phyloP scores from a whole-genome alignment of 768 basidiomycete genomes.

The Neoboletus subvelutipes region DNA sequence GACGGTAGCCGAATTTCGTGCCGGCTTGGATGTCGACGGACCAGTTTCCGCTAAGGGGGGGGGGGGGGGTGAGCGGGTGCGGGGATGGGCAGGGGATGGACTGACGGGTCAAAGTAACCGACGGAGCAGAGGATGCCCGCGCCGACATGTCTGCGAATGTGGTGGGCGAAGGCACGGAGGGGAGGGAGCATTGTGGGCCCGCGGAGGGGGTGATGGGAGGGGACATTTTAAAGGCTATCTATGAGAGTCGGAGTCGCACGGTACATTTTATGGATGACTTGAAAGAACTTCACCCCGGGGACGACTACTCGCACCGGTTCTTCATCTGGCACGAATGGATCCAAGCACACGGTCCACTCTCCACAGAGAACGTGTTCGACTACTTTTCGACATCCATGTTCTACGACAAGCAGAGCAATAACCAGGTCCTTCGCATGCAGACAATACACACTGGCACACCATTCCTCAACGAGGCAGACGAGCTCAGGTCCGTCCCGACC shows the following conservation, averaged over 20 bases:
- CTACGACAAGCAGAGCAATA: constrained; percentile 93
- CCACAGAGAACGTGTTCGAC: constrained; percentile 77
- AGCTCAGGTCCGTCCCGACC: constrained; percentile 57
- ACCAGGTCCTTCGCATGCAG: constrained; percentile 91
- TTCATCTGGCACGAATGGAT: constrained; percentile 94
- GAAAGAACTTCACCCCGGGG: constrained; percentile 73
- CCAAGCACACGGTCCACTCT: constrained; percentile 78
- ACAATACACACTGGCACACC: constrained; percentile 82
- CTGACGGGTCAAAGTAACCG: too few species aligned
- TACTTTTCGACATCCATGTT: constrained; percentile 92
- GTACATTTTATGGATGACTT: constrained; percentile 44
- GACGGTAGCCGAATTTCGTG: too few species aligned
- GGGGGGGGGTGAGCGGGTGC: too few species aligned
- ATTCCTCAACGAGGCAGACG: constrained; percentile 77
- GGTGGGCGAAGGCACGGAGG: too few species aligned
- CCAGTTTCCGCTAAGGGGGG: too few species aligned
- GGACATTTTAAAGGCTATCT: too few species aligned
- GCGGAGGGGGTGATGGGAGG: too few species aligned
- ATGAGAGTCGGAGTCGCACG: background rate
- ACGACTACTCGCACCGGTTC: constrained; percentile 79
- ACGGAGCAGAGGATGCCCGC: too few species aligned
- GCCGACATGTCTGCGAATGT: too few species aligned
- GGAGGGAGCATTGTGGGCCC: too few species aligned
- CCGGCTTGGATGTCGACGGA: too few species aligned
- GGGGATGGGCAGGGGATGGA: too few species aligned